A percentile compares a stretch with the other conserved stretches of the same genome.
These are phyloP conservation scores for Pseudocercospora fuligena DNA, from an alignment of 2,329 filamentous ascomycete genomes.

Conservation along the genomic window DNA sequence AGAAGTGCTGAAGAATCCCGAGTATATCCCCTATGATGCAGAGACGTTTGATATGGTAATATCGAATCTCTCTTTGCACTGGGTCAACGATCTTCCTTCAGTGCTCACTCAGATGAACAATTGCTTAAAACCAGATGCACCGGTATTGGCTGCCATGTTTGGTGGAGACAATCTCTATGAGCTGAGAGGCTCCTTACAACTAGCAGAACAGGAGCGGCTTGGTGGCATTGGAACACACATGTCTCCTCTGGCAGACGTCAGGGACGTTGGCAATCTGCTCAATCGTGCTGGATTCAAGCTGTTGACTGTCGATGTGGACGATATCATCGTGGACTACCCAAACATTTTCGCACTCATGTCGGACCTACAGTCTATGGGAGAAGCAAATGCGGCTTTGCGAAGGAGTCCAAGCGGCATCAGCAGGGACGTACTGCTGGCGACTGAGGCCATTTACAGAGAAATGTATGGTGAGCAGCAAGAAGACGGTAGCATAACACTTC, in stretches of 20 bases:
- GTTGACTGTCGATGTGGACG: slow-evolving; percentile 94
- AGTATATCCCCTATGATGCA: slow-evolving; percentile 74
- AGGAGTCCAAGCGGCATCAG: slow-evolving; percentile 77
- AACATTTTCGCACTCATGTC: slow-evolving; percentile 88
- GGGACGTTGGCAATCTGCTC: slow-evolving; percentile 86
- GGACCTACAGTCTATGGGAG: slow-evolving; percentile 95
- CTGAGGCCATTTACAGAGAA: slow-evolving; percentile 84
- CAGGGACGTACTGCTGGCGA: slow-evolving; percentile 83
- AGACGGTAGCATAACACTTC: slow-evolving; percentile 65
- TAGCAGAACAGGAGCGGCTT: slow-evolving; percentile 85
- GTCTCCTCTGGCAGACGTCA: slow-evolving; percentile 87
- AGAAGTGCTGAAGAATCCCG: slow-evolving; percentile 74
- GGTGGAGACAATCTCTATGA: slow-evolving; percentile 94
- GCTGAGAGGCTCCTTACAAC: slow-evolving; percentile 87
- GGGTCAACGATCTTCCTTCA: slow-evolving; percentile 95
- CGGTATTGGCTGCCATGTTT: slow-evolving; percentile 95
- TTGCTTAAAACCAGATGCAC: slow-evolving; percentile 84
- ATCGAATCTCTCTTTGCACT: slow-evolving; percentile 88
- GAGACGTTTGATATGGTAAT: slow-evolving; percentile 87
- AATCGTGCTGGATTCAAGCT: slow-evolving; percentile 91
- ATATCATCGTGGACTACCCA: slow-evolving; percentile 94
- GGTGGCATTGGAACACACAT: slow-evolving; percentile 93
- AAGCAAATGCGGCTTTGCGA: slow-evolving; percentile 86
- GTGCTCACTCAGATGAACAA: slow-evolving; percentile 83
- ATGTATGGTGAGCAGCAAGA: slow-evolving; percentile 76